These are phyloP conservation scores for Eragrostis nindensis DNA, from an alignment of 176 grass and related monocot species.

Conservation along the genomic window DNA sequence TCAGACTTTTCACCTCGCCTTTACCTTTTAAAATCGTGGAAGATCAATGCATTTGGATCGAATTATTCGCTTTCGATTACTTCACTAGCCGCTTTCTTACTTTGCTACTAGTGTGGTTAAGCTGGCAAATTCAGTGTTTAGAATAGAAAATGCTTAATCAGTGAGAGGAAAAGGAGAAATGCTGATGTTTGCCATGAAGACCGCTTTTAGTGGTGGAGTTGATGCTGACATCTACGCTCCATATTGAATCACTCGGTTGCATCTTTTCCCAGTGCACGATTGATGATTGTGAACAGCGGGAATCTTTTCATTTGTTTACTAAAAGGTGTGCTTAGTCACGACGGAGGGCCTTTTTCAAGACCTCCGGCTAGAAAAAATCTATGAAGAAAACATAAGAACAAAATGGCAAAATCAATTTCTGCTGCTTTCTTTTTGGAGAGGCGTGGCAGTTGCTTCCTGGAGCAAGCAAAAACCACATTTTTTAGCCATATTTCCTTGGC, in stretches of 20 bases:
- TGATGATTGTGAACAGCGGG: conserved; percentile 27
- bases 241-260: conserved; percentile 40
- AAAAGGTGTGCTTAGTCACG: conserved; percentile 37
- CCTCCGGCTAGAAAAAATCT: background rate
- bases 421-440: background rate
- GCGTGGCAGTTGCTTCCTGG: conserved; percentile 20
- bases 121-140: conserved; percentile 4
- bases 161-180: conserved; percentile 31
- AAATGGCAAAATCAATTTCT: conserved; percentile 18
- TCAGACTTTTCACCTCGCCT: conserved; percentile 26
- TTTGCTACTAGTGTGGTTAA: conserved; percentile 33
- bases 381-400: background rate
- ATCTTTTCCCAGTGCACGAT: conserved; percentile 40
- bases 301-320: conserved; percentile 31
- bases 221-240: conserved; percentile 54
- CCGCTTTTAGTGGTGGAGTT: conserved; percentile 49
- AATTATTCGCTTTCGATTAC: background rate
- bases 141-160: background rate
- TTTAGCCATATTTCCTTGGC: conserved; percentile 7
- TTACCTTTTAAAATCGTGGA: background rate
- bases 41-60: background rate
- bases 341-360: background rate
- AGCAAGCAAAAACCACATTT: conserved; percentile 34
- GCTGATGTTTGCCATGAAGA: conserved; percentile 48
- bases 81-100: background rate